These are phyloP conservation scores for Retiboletus fuscus DNA, from an alignment of 1,284 basidiomycete genomes.

Conservation along the genomic window DNA sequence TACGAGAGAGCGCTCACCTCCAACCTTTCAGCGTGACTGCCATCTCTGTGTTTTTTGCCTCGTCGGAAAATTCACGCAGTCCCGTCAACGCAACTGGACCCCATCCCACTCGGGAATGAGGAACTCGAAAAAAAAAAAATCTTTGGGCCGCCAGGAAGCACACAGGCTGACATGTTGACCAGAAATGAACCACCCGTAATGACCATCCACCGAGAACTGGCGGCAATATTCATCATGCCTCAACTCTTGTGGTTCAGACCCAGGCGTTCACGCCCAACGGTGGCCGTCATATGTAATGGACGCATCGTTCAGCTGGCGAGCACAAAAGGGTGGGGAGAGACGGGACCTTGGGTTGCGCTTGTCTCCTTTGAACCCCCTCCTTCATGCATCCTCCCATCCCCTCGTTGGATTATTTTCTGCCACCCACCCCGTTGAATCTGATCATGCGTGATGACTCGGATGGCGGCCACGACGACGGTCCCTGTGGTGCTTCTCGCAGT, in stretches of 20 bases:
- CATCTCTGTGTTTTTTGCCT: background rate
- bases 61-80: conserved; percentile 22
- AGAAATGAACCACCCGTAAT: background rate
- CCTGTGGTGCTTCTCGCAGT: conserved; percentile 39
- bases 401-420: too few relatives aligned
- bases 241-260: conserved; percentile 4
- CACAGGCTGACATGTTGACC: background rate
- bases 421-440: background rate
- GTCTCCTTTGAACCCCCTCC: conserved; percentile 36
- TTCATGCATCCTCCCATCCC: conserved; percentile 35
- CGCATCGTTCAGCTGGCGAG: background rate
- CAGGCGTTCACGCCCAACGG: background rate
- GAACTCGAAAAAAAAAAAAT: conserved; percentile 1
- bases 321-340: conserved; percentile 25
- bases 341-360: conserved; percentile 10
- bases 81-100: background rate
- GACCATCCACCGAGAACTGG: conserved; percentile 4
- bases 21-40: background rate
- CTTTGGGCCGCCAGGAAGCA: conserved; percentile 1
- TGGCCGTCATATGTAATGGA: conserved; percentile 26
- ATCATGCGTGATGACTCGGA: conserved; percentile 28
- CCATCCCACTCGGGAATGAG: background rate
- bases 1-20: background rate
- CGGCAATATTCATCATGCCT: background rate
- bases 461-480: conserved; percentile 29